phyloP scores from a whole-genome alignment of 2,329 filamentous ascomycete genomes.

The Dryadomyces quercivorus region DNA sequence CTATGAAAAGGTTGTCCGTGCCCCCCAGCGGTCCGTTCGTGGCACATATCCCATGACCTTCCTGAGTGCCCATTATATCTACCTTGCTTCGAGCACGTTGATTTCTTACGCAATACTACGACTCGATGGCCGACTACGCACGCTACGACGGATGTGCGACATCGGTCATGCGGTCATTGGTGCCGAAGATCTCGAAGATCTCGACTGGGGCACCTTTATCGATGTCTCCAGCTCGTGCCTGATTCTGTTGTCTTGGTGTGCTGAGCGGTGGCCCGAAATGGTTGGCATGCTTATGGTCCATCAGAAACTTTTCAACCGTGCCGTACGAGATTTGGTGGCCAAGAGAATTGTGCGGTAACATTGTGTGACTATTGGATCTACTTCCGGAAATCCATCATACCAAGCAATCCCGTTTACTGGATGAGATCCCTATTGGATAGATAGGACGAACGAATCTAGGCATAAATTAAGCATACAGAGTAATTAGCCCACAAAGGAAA shows the following conservation, averaged over 20 bases:
- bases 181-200: background rate
- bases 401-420: too few relatives aligned
- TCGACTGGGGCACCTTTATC: conserved; percentile 11
- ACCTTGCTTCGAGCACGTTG: conserved; percentile 18
- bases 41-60: conserved; percentile 20
- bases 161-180: background rate
- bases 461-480: too few relatives aligned
- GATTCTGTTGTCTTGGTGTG: conserved; percentile 11
- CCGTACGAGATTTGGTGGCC: conserved; percentile 4
- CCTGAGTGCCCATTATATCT: conserved; percentile 20
- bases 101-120: conserved; percentile 18
- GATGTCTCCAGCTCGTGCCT: conserved; percentile 8
- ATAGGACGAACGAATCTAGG: too few relatives aligned
- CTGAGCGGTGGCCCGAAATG: conserved; percentile 11
- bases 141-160: conserved; percentile 12
- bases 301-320: conserved; percentile 7
- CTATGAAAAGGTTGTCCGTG: conserved; percentile 18
- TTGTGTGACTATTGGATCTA: background rate
- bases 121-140: conserved; percentile 15
- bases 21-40: conserved; percentile 16
- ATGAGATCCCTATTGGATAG: too few relatives aligned
- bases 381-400: background rate
- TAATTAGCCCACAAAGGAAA: too few relatives aligned
- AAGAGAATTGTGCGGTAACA: background rate
- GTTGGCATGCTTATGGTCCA: conserved; percentile 9